Percentiles rank a stretch among this genome's conserved stretches.
These are phyloP conservation scores for Bauhinia variegata DNA, from an alignment of 306 rosid genomes.

Conservation along the genomic window DNA sequence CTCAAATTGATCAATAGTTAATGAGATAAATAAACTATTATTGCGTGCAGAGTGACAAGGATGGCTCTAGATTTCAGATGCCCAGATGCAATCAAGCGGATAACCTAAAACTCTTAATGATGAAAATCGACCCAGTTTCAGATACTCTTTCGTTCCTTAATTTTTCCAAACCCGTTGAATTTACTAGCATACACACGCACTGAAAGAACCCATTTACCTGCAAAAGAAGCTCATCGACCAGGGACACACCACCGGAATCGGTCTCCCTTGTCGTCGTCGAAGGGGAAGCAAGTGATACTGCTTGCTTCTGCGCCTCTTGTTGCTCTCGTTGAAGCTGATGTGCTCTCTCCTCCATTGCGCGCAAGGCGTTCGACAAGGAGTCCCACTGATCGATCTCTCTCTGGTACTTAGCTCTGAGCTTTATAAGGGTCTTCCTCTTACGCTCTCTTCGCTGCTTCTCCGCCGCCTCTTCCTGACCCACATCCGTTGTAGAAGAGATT, in stretches of 20 bases:
- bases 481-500: not conserved
- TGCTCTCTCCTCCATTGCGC: slow-evolving; percentile 50
- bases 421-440: slow-evolving; percentile 57
- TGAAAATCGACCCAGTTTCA: slow-evolving; percentile 25
- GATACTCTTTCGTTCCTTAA: not conserved
- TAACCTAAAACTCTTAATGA: not conserved
- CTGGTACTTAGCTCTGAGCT: slow-evolving; percentile 55
- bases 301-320: slow-evolving; percentile 30
- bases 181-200: not conserved
- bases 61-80: not conserved
- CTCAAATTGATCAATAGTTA: too few species aligned
- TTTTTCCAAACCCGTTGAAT: slow-evolving; percentile 4
- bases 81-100: not conserved
- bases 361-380: slow-evolving; percentile 53
- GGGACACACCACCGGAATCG: slow-evolving; percentile 45
- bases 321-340: slow-evolving; percentile 32
- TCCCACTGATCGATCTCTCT: slow-evolving; percentile 72
- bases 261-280: not conserved
- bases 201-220: slow-evolving; percentile 48
- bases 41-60: too few species aligned
- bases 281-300: slow-evolving; percentile 38
- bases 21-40: too few species aligned
- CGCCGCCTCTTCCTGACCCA: slow-evolving; percentile 34
- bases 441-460: slow-evolving; percentile 53
- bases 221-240: slow-evolving; percentile 55